phyloP scores from a whole-genome alignment of 306 rosid genomes.

The Rubus idaeus region DNA sequence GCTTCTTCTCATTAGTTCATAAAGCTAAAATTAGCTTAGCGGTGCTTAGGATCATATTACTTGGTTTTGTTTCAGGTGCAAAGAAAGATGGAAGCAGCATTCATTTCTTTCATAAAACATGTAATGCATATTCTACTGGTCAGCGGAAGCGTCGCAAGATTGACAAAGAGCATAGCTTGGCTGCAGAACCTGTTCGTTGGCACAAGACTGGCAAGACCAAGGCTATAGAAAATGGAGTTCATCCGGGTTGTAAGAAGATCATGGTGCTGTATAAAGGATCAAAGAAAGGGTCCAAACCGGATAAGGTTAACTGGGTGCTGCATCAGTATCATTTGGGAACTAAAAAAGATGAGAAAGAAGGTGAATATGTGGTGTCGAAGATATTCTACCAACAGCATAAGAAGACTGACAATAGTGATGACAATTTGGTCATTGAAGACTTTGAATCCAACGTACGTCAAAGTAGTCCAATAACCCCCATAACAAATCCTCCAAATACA shows the following conservation, averaged over 20 bases:
- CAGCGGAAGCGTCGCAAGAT: conserved; percentile 66
- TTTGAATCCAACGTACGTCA: conserved; percentile 32
- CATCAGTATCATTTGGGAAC: conserved; percentile 92
- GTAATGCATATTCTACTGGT: conserved; percentile 78
- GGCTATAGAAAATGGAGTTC: conserved; percentile 40
- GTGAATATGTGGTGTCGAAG: conserved; percentile 79
- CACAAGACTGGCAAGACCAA: conserved; percentile 60
- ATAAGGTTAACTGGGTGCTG: conserved; percentile 76
- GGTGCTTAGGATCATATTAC: background rate
- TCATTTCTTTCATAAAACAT: conserved; percentile 73
- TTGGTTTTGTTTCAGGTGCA: conserved; percentile 53
- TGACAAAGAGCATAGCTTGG: conserved; percentile 30
- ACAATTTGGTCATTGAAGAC: conserved; percentile 41
- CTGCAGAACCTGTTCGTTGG: conserved; percentile 50
- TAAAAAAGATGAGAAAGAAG: conserved; percentile 72
- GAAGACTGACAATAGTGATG: conserved; percentile 46
- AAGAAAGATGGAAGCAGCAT: conserved; percentile 74
- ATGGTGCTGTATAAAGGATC: conserved; percentile 71
- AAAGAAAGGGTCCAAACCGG: conserved; percentile 57
- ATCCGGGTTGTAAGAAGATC: conserved; percentile 80
- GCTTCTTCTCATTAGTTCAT: background rate
- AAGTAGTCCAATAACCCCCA: conserved; percentile 77
- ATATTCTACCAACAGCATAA: conserved; percentile 59
- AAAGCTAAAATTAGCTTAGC: background rate
- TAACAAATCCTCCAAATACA: conserved; percentile 57